A percentile compares a stretch with the other conserved stretches of the same genome.
Evolutionary conservation across 2,329 filamentous ascomycete species (phyloP).

Genomic region (Xylariales sp.): DNA sequence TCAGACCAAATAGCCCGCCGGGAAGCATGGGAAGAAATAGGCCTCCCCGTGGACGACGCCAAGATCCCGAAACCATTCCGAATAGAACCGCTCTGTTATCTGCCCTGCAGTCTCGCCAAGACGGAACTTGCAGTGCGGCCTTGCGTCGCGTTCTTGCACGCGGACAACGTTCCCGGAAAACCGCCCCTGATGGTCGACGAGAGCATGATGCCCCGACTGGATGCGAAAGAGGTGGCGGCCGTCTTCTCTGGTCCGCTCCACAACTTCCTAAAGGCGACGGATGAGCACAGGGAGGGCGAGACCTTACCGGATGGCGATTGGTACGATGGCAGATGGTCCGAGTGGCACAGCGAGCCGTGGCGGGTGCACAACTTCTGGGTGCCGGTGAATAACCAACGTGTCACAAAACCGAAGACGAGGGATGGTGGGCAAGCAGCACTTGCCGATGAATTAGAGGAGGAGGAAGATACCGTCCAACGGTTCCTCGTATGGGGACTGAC

Average conservation of each 20-base stretch:
- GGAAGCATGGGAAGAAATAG: constrained; percentile 91
- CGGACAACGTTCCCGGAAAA: constrained; percentile 37
- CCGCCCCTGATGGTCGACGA: constrained; percentile 54
- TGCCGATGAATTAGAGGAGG: constrained; percentile 20
- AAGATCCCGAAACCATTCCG: constrained; percentile 71
- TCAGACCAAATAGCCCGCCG: constrained; percentile 79
- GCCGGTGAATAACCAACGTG: constrained; percentile 66
- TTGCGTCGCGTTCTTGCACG: constrained; percentile 73
- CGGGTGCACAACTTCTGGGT: constrained; percentile 89
- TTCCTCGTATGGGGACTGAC: constrained; percentile 97
- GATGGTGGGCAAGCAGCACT: constrained; percentile 20
- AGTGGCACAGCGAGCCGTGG: constrained; percentile 78
- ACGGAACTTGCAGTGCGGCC: constrained; percentile 71
- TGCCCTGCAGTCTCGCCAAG: constrained; percentile 71
- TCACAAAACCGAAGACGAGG: constrained; percentile 50
- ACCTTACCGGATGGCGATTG: constrained; percentile 56
- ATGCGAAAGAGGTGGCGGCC: constrained; percentile 87
- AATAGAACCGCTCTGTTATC: constrained; percentile 81
- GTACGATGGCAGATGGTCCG: constrained; percentile 81
- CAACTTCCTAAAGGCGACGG: constrained; percentile 65
- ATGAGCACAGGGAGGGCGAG: constrained; percentile 40
- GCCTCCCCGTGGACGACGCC: constrained; percentile 67
- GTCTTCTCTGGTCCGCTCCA: constrained; percentile 88
- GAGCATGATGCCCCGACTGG: constrained; percentile 71
- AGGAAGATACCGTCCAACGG: constrained; percentile 45